Evolutionary conservation across 1,139 yeast species (phyloP), one percentile per base, ranked within the genome.

Genomic region (Spathaspora jeffriesii): DNA sequence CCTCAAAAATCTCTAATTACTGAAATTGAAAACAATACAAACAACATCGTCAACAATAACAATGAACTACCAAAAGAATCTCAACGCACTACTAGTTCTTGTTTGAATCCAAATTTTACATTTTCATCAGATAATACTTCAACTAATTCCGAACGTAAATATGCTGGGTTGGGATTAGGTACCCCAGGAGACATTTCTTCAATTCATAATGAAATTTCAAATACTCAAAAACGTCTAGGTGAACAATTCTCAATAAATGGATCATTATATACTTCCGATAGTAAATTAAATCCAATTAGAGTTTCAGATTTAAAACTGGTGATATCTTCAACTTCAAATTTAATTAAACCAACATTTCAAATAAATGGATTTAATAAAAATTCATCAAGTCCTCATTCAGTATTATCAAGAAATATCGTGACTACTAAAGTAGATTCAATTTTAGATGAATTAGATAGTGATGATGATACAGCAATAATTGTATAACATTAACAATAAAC

Each of bases 231-330:
- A 31, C 30, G 34, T 21, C 21, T 14, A 30, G 32, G n/a, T 25
- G 28, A 25, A 25, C 28, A 15, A 30, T 30, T 42, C 20, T n/a
- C 15, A 14, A 4, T 20, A 17, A 42, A 37, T 21, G 42, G 36
- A 40, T 64, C 73, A 3, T 50, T 63, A n/a, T 49, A 47, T 21
- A 61, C 65, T 1, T 50, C 49, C 13, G 58, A 55, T 23, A 49
- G 49, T 13, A 53, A 49, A 47, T 34, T 50, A 9, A 54, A 51
- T 42, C 58, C 70, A 7, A 80, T 81, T 9, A 69, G 70, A 52
- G 79, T 77, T 2, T 61, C 73, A n/a, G 81, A 78, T 50, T 65
- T 78, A 51, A 71, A 74, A 52, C 76, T 70, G 42, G 67, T 65
- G n/a, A 60, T 74, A 51, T 53, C 61, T 31, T 44, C 49, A 18